Conservation (phyloP, 257 asterid genomes). For the Lycium ferocissimum region DNA sequence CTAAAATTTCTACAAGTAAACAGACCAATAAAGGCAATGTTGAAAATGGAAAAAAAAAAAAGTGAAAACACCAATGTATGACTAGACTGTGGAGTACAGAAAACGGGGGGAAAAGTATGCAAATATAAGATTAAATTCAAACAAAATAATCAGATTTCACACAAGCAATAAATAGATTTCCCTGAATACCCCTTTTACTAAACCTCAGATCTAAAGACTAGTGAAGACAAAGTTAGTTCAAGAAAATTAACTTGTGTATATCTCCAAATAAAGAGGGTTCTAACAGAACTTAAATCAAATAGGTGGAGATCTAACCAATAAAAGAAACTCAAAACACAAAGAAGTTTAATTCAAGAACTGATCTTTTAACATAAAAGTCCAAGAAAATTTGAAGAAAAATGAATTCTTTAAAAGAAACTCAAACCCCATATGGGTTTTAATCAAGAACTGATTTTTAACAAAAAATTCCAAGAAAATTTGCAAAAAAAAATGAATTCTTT, state of each 20-base stretch:
- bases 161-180: constrained; percentile 13
- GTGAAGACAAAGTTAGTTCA: neutral
- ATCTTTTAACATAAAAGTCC: neutral
- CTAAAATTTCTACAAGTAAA: constrained; percentile 18
- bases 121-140: constrained; percentile 5
- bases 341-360: neutral
- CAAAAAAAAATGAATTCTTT: too few species aligned
- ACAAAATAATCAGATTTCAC: neutral
- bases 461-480: too few species aligned
- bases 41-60: neutral
- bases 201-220: constrained; percentile 12
- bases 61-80: neutral
- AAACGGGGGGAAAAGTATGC: neutral
- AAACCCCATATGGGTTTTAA: too few species aligned
- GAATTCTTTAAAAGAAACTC: neutral
- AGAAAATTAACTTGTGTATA: neutral
- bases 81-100: neutral
- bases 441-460: too few species aligned
- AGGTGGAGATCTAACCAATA: neutral
- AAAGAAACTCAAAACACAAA: constrained; percentile 23
- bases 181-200: neutral
- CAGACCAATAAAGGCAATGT: neutral
- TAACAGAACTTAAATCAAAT: constrained; percentile 5
- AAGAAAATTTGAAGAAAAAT: constrained; percentile 2
- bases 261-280: neutral